Conservation (phyloP, 2,329 filamentous ascomycete species). For the Sordariomycetes sp. region DNA sequence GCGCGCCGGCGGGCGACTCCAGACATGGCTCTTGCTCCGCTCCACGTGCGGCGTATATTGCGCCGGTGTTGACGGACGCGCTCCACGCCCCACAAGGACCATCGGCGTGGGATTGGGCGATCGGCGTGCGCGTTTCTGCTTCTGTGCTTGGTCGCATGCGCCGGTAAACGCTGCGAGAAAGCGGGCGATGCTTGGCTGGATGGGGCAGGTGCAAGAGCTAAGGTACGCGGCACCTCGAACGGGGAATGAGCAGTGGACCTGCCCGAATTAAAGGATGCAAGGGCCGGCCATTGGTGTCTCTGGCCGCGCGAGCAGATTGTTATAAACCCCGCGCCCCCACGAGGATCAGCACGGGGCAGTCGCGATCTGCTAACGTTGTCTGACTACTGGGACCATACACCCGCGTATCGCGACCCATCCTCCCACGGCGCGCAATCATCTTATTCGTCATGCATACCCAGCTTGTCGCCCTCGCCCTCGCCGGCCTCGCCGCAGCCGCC, state of each 20-base stretch:
- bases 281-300: too few relatives aligned
- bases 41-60: background rate
- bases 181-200: background rate
- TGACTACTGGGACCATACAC: too few relatives aligned
- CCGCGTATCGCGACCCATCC: too few relatives aligned
- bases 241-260: too few relatives aligned
- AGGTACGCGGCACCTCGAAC: too few relatives aligned
- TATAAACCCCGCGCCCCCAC: too few relatives aligned
- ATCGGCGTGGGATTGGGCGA: background rate
- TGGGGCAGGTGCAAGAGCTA: background rate
- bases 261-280: too few relatives aligned
- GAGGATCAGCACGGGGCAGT: too few relatives aligned
- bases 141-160: background rate
- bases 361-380: too few relatives aligned
- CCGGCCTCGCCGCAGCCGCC: conserved; percentile 5
- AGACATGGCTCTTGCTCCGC: background rate
- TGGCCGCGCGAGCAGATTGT: too few relatives aligned
- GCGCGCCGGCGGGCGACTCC: background rate
- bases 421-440: background rate
- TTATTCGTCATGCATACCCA: conserved; percentile 19
- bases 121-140: background rate
- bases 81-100: background rate
- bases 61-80: background rate
- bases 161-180: background rate
- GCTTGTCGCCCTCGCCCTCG: conserved; percentile 13